Percentiles rank a stretch among this genome's conserved stretches.
Evolutionary conservation across 371 early-diverging fungal species (phyloP).

Genomic region (Entomophthora muscae): DNA sequence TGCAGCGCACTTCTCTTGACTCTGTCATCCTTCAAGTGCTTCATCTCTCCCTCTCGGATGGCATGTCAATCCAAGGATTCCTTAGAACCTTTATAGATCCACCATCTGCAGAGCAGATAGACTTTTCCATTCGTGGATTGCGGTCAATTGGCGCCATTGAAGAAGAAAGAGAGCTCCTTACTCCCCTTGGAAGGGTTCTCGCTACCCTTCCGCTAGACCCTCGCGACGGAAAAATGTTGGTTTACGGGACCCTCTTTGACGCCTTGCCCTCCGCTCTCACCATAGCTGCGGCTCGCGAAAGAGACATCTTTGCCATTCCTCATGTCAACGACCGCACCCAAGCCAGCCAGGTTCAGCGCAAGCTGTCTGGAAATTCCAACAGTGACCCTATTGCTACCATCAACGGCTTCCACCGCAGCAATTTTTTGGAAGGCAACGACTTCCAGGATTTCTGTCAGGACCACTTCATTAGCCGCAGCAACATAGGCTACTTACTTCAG

Average conservation of each 20-base stretch:
- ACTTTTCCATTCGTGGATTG: constrained; percentile 22
- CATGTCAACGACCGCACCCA: too few relatives aligned
- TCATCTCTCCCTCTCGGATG: constrained; percentile 16
- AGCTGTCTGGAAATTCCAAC: neutral
- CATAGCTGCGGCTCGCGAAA: constrained; percentile 14
- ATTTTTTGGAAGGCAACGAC: neutral
- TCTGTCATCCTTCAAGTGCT: constrained; percentile 48
- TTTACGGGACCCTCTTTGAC: constrained; percentile 30
- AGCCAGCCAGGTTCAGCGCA: neutral
- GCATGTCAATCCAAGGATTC: constrained; percentile 22
- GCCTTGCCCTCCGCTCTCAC: constrained; percentile 40
- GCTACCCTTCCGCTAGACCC: constrained; percentile 49
- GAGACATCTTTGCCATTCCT: neutral
- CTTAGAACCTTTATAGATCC: constrained; percentile 31
- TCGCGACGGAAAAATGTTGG: constrained; percentile 42
- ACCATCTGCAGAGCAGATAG: constrained; percentile 26
- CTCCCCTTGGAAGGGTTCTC: constrained; percentile 42
- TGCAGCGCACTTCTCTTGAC: constrained; percentile 43
- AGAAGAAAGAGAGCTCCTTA: constrained; percentile 24
- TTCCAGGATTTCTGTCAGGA: neutral
- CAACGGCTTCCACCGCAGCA: neutral
- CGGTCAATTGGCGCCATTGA: constrained; percentile 26
- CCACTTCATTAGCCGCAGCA: neutral
- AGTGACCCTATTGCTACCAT: neutral
- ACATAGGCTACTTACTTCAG: neutral